Percentiles rank a stretch among this genome's conserved stretches.
Conservation (phyloP, 192 early-diverging fungal species). For the Backusella sp. region DNA sequence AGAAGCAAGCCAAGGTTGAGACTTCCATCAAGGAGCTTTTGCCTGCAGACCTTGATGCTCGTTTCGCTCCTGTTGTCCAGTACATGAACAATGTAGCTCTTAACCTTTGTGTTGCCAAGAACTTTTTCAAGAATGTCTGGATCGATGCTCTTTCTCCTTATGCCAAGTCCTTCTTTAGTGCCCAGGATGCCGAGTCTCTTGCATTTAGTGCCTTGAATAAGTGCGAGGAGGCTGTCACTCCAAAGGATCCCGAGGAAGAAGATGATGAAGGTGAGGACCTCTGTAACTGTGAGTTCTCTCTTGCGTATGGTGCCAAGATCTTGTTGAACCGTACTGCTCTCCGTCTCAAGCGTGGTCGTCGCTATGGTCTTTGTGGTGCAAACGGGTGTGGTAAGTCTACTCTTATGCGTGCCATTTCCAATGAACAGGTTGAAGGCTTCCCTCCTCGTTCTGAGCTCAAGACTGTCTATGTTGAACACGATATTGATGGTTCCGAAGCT, state of each 20-base stretch:
- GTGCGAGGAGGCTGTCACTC: constrained; percentile 46
- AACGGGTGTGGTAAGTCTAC: constrained; percentile 88
- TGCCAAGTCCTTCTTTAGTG: constrained; percentile 52
- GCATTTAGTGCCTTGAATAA: constrained; percentile 46
- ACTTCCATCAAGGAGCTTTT: constrained; percentile 53
- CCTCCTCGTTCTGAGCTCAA: constrained; percentile 69
- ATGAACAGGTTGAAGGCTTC: constrained; percentile 81
- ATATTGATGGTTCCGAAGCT: constrained; percentile 70
- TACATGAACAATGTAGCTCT: constrained; percentile 60
- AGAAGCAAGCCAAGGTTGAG: constrained; percentile 45
- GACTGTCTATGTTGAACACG: constrained; percentile 81
- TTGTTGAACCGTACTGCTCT: constrained; percentile 67
- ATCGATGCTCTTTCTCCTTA: constrained; percentile 57
- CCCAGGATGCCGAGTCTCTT: constrained; percentile 51
- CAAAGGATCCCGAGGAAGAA: constrained; percentile 39
- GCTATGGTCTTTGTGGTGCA: constrained; percentile 80
- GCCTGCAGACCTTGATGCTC: constrained; percentile 51
- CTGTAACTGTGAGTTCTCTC: constrained; percentile 81
- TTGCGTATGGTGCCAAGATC: constrained; percentile 83
- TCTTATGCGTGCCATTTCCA: constrained; percentile 84
- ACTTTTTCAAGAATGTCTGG: constrained; percentile 71
- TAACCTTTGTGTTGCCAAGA: constrained; percentile 59
- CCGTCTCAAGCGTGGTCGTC: constrained; percentile 70
- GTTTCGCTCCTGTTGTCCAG: constrained; percentile 45
- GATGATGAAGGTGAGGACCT: constrained; percentile 56